Evolutionary conservation across 1,284 basidiomycete genomes (phyloP).

Genomic region (Dichomitus squalens): DNA sequence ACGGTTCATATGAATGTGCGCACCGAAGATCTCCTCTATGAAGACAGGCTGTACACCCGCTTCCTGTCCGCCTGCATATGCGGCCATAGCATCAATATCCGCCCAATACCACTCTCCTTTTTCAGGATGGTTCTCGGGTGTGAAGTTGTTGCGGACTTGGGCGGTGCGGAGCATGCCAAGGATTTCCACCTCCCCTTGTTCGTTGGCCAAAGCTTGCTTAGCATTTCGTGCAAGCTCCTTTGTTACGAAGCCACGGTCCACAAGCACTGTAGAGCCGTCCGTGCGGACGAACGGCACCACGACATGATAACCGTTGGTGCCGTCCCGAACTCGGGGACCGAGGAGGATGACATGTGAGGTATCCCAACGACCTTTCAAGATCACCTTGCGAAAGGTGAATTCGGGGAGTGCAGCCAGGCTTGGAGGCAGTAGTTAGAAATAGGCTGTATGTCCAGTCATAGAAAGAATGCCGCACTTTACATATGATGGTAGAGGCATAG

Average conservation of each 20-base stretch:
- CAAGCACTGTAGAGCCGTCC: constrained; percentile 79
- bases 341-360: constrained; percentile 79
- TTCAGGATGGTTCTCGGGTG: constrained; percentile 85
- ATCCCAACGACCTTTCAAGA: constrained; percentile 78
- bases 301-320: constrained; percentile 85
- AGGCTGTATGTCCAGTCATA: background rate
- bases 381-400: constrained; percentile 85
- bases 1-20: constrained; percentile 26
- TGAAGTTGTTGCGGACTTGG: constrained; percentile 76
- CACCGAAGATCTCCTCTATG: constrained; percentile 86
- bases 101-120: constrained; percentile 92
- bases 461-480: constrained; percentile 75
- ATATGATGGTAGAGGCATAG: constrained; percentile 79
- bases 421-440: constrained; percentile 14
- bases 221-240: constrained; percentile 51
- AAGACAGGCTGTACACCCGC: constrained; percentile 82
- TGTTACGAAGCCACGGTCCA: constrained; percentile 92
- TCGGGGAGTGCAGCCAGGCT: constrained; percentile 78
- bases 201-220: constrained; percentile 34
- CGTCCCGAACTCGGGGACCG: constrained; percentile 86
- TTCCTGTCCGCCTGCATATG: constrained; percentile 72
- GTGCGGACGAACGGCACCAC: constrained; percentile 83
- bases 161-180: constrained; percentile 78
- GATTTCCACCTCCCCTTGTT: constrained; percentile 63
- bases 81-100: constrained; percentile 83